Evolutionary conservation across 2,329 filamentous ascomycete species (phyloP).

Genomic region (Madurella fahalii): DNA sequence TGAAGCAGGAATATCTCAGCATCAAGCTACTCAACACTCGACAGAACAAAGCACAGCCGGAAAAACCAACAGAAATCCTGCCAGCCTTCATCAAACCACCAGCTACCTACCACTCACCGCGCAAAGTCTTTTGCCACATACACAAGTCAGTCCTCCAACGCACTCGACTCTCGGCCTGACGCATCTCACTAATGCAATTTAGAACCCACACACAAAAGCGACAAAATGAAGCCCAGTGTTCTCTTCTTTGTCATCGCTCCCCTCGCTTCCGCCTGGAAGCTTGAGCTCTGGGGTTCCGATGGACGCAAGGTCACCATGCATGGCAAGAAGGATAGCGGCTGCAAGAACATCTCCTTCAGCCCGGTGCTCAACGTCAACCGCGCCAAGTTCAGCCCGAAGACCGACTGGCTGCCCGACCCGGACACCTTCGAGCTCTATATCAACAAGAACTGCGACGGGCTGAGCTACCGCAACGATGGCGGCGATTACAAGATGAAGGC

Average conservation of each 20-base stretch:
- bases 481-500: constrained; percentile 9
- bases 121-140: neutral
- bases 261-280: constrained; percentile 16
- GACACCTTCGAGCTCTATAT: constrained; percentile 15
- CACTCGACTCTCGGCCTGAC: neutral
- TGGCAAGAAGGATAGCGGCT: constrained; percentile 11
- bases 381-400: constrained; percentile 13
- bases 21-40: too few relatives aligned
- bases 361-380: constrained; percentile 17
- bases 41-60: too few relatives aligned
- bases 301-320: constrained; percentile 10
- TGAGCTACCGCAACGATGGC: constrained; percentile 17
- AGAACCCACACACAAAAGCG: neutral
- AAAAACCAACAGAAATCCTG: too few relatives aligned
- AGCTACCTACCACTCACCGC: neutral
- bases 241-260: constrained; percentile 8
- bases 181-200: neutral
- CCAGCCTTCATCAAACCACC: too few relatives aligned
- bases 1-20: too few relatives aligned
- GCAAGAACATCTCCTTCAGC: constrained; percentile 16
- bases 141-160: neutral
- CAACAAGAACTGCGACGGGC: constrained; percentile 10
- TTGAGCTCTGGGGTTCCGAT: constrained; percentile 10
- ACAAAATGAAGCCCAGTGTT: constrained; percentile 14
- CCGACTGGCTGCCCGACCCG: constrained; percentile 5